These are phyloP conservation scores for Syncephalastrum racemosum DNA, from an alignment of 371 early-diverging fungal species.

Conservation along the genomic window DNA sequence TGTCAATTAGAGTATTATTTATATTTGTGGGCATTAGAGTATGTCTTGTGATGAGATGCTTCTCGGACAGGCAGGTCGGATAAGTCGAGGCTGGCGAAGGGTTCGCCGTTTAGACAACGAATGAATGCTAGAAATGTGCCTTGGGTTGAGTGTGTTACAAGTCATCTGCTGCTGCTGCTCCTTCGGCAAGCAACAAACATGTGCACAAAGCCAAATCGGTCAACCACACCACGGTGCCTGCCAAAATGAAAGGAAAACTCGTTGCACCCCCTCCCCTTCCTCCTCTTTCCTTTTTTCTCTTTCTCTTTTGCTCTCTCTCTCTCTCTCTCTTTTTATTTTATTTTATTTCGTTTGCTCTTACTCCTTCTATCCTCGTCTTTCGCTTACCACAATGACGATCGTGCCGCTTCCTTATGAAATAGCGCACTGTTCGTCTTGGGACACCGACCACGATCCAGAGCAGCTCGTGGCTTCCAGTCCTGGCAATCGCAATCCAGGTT, in stretches of 20 bases:
- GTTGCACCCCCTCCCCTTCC: not conserved
- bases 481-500: slow-evolving; percentile 20
- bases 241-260: slow-evolving; percentile 10
- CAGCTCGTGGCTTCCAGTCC: slow-evolving; percentile 37
- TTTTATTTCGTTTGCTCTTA: slow-evolving; percentile 1
- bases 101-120: too few species aligned
- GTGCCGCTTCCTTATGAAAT: slow-evolving; percentile 24
- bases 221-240: slow-evolving; percentile 14
- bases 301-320: slow-evolving; percentile 1
- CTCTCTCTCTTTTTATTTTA: slow-evolving; percentile 9
- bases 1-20: too few species aligned
- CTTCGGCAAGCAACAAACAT: slow-evolving; percentile 8
- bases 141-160: too few species aligned
- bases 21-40: too few species aligned
- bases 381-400: slow-evolving; percentile 17
- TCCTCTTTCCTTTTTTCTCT: slow-evolving; percentile 3
- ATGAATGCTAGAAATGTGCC: too few species aligned
- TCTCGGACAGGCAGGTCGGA: too few species aligned
- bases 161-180: too few species aligned
- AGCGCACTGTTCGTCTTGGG: slow-evolving; percentile 40
- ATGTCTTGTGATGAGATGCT: too few species aligned
- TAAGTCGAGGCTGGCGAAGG: too few species aligned
- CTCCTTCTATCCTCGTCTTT: not conserved
- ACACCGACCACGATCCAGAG: slow-evolving; percentile 41
- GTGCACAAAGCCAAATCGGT: slow-evolving; percentile 13